Percentiles rank a stretch among this genome's conserved stretches.
phyloP scores from a whole-genome alignment of 768 basidiomycete species.

The Baorangia bicolor region DNA sequence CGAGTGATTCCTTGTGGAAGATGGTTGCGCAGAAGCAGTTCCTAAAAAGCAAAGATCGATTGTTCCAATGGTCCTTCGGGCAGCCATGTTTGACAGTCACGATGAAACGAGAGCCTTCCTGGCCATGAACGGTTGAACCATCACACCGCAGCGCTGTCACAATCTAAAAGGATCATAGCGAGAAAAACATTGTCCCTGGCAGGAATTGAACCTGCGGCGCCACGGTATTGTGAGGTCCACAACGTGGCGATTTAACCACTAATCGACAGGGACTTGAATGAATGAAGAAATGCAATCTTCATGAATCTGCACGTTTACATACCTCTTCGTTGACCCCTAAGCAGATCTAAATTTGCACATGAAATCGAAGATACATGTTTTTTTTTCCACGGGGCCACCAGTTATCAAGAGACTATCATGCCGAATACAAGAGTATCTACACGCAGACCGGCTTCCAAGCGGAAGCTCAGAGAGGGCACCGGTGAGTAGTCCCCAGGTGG shows the following conservation, averaged over 20 bases:
- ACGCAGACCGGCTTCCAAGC: not conserved
- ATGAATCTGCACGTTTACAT: not conserved
- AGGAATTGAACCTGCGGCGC: slow-evolving; percentile 40
- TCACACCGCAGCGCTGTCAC: too few species aligned
- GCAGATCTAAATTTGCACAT: not conserved
- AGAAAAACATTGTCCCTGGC: slow-evolving; percentile 35
- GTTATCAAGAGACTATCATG: not conserved
- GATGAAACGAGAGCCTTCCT: not conserved
- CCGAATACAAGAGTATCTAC: slow-evolving; percentile 14
- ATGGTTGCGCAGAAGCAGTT: slow-evolving; percentile 80
- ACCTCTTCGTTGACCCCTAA: too few species aligned
- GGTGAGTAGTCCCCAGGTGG: not conserved
- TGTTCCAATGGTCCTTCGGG: slow-evolving; percentile 27
- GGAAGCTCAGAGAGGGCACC: not conserved
- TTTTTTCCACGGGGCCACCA: not conserved
- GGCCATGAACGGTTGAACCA: too few species aligned
- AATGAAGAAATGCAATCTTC: rapidly evolving
- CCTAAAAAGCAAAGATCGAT: slow-evolving; percentile 74
- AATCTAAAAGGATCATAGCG: not conserved
- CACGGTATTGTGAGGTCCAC: slow-evolving; percentile 37
- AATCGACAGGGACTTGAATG: slow-evolving; percentile 38
- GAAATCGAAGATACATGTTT: not conserved
- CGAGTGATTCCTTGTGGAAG: slow-evolving; percentile 76
- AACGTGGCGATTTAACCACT: slow-evolving; percentile 45
- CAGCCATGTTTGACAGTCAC: slow-evolving; percentile 9